A percentile compares a stretch with the other conserved stretches of the same genome.
Evolutionary conservation across 2,329 filamentous ascomycete genomes (phyloP).

Genomic region (Penicillium sp.): DNA sequence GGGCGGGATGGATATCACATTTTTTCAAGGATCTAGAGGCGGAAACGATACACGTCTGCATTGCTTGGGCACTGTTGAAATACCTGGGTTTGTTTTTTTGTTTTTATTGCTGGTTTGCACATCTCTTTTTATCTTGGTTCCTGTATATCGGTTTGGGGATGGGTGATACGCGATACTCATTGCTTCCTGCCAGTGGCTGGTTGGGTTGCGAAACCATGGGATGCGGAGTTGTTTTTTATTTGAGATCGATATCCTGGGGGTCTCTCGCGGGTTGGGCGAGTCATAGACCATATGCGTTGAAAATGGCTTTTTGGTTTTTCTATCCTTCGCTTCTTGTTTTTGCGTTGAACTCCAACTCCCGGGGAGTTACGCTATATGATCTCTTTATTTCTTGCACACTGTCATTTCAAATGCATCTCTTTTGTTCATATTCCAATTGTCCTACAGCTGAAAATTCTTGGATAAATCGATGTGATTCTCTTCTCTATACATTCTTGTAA

Average conservation of each 20-base stretch:
- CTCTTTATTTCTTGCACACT: conserved; percentile 12
- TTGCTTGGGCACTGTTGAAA: conserved; percentile 41
- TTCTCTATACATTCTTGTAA: background rate
- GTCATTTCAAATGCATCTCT: conserved; percentile 16
- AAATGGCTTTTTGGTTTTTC: conserved; percentile 22
- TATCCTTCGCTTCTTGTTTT: conserved; percentile 7
- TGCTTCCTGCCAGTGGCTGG: conserved; percentile 33
- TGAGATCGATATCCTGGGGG: conserved; percentile 32
- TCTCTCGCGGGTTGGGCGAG: conserved; percentile 29
- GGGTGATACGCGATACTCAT: conserved; percentile 34
- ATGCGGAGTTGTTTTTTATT: conserved; percentile 39
- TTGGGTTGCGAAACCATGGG: conserved; percentile 37
- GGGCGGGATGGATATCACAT: conserved; percentile 37
- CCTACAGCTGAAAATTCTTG: conserved; percentile 2
- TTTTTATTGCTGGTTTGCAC: conserved; percentile 22
- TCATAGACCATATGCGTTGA: conserved; percentile 33
- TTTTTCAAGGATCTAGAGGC: conserved; percentile 43
- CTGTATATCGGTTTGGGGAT: conserved; percentile 36
- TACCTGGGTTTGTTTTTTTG: conserved; percentile 32
- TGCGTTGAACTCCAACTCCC: conserved; percentile 22
- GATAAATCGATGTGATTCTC: conserved; percentile 11
- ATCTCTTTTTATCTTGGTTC: conserved; percentile 25
- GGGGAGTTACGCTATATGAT: conserved; percentile 17
- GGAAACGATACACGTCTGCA: conserved; percentile 49
- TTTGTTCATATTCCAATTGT: conserved; percentile 13